Evolutionary conservation across 2,329 filamentous ascomycete species (phyloP).

Genomic region (Aspergillus sp.): DNA sequence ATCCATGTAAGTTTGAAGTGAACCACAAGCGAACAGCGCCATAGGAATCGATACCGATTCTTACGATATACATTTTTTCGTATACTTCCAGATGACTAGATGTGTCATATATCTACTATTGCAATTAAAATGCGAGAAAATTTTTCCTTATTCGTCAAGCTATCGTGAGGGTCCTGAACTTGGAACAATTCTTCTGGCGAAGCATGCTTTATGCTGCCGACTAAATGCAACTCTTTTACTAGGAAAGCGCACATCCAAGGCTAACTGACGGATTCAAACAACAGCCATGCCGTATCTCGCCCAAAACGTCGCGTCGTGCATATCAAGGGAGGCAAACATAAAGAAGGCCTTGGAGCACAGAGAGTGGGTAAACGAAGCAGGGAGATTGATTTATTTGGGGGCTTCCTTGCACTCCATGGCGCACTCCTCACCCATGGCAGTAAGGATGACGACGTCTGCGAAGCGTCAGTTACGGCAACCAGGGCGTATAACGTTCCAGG

Average conservation of each 20-base stretch:
- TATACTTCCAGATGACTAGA: neutral
- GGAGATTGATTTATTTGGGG: constrained; percentile 41
- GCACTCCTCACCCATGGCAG: constrained; percentile 93
- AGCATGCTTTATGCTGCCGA: constrained; percentile 34
- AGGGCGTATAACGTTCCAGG: neutral
- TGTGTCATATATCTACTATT: neutral
- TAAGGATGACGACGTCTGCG: constrained; percentile 84
- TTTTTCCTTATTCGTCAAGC: constrained; percentile 37
- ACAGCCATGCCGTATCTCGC: constrained; percentile 20
- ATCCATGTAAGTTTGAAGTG: neutral
- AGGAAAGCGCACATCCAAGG: constrained; percentile 35
- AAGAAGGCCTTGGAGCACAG: constrained; percentile 26
- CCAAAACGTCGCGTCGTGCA: constrained; percentile 28
- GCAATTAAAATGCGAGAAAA: neutral
- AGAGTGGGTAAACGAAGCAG: constrained; percentile 28
- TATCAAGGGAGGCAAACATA: constrained; percentile 28
- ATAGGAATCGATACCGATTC: neutral
- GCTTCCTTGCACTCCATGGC: constrained; percentile 95
- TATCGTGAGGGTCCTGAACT: constrained; percentile 37
- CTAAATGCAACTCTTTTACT: constrained; percentile 32
- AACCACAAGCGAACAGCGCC: neutral
- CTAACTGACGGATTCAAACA: constrained; percentile 24
- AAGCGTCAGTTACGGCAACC: neutral
- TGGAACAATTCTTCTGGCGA: constrained; percentile 32
- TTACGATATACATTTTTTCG: neutral